Conservation (phyloP, 139 green algal genomes). For the Gonium pectorale region DNA sequence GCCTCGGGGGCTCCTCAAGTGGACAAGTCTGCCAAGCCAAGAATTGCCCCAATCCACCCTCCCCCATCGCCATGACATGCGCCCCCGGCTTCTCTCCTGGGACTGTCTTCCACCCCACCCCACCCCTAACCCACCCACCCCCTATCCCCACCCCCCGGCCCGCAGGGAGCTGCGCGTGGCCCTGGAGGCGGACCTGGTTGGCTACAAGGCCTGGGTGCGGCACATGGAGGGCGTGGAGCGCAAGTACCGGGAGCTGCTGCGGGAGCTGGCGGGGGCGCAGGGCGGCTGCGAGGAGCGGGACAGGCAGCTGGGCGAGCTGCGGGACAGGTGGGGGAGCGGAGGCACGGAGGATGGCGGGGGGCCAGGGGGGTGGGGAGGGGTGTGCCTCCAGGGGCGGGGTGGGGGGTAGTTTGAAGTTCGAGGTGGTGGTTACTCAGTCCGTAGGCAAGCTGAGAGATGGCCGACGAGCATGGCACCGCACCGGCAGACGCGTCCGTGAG, state of each 20-base stretch:
- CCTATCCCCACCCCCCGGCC: background rate
- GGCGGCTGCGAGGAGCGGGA: slow-evolving; percentile 24
- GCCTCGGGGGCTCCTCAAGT: too few relatives aligned
- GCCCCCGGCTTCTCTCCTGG: background rate
- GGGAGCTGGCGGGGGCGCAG: slow-evolving; percentile 6
- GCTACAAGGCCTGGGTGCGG: slow-evolving; percentile 60
- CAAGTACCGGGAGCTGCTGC: slow-evolving; percentile 35
- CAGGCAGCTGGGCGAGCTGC: slow-evolving; percentile 1
- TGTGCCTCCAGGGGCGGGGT: too few relatives aligned
- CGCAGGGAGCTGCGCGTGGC: slow-evolving; percentile 36
- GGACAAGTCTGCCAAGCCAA: too few relatives aligned
- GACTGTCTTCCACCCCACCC: background rate
- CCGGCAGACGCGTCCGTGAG: too few relatives aligned
- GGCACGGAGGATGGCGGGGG: background rate
- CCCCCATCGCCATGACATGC: background rate
- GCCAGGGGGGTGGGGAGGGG: background rate
- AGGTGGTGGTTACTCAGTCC: too few relatives aligned
- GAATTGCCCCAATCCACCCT: too few relatives aligned
- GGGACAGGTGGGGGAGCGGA: slow-evolving; percentile 3
- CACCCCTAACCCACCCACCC: background rate
- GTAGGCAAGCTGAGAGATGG: too few relatives aligned
- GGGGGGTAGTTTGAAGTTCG: too few relatives aligned
- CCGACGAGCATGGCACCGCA: too few relatives aligned
- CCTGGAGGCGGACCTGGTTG: slow-evolving; percentile 61
- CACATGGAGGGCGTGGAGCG: slow-evolving; percentile 53